These are phyloP conservation scores for Rhizopus delemar DNA, from an alignment of 371 early-diverging fungal species.

Conservation along the genomic window DNA sequence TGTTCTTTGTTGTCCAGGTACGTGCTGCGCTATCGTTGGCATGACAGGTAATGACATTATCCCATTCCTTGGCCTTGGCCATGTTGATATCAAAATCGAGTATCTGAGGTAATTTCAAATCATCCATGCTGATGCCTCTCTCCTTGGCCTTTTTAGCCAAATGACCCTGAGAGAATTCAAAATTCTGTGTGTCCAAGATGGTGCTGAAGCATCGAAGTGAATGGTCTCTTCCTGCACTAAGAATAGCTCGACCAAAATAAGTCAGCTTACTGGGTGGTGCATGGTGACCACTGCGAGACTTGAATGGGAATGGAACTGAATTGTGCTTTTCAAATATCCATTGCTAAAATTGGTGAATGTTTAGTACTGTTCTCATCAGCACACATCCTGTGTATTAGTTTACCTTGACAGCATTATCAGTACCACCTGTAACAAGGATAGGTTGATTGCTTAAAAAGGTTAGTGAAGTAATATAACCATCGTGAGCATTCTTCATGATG, in stretches of 20 bases:
- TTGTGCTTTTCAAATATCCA: conserved; percentile 93
- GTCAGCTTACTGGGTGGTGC: conserved; percentile 79
- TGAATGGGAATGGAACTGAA: conserved; percentile 77
- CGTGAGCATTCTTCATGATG: conserved; percentile 82
- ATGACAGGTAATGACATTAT: conserved; percentile 87
- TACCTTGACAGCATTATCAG: conserved; percentile 90
- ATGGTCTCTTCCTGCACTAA: conserved; percentile 85
- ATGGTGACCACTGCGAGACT: conserved; percentile 84
- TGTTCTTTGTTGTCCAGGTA: conserved; percentile 81
- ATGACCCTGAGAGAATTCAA: conserved; percentile 81
- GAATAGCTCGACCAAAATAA: conserved; percentile 71
- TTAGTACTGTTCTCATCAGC: background rate
- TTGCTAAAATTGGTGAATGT: conserved; percentile 49
- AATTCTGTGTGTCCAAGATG: conserved; percentile 80
- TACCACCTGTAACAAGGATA: conserved; percentile 82
- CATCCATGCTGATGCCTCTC: conserved; percentile 57
- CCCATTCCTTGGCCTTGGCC: conserved; percentile 81
- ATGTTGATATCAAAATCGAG: conserved; percentile 68
- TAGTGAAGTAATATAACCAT: conserved; percentile 70
- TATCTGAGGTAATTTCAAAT: conserved; percentile 74
- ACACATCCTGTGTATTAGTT: background rate
- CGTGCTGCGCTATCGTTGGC: conserved; percentile 69
- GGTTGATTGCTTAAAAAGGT: conserved; percentile 84
- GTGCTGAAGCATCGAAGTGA: conserved; percentile 80
- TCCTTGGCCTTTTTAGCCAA: conserved; percentile 67